Evolutionary conservation across 257 asterid species (phyloP), one percentile per base, ranked within the genome.

Genomic region (Jacaranda copaia): DNA sequence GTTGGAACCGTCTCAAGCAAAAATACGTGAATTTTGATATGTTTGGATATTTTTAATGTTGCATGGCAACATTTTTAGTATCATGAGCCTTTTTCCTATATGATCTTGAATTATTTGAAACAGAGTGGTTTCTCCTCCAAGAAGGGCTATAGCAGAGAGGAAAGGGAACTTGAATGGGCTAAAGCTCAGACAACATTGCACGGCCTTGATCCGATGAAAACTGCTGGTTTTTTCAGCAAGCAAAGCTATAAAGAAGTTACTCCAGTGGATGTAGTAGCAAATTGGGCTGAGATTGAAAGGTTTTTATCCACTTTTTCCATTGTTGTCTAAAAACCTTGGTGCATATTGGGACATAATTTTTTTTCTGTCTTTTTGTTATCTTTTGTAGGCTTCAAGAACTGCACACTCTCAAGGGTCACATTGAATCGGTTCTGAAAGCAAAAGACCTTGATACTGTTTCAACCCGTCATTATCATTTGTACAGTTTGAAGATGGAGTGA

Each of bases 371-470:
- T n/a, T n/a, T 48, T 52, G 14, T 70, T 40, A n/a, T 57, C 2
- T 18, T 57, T 57, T n/a, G 42, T 46, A 73, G 69, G 69, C 46
- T 59, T 43, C 55, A 35, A 43, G 48, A 59, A 15, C 2, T 45
- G 58, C 36, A 20, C 43, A 73, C 77, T 73, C 46, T 73, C 11
- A 73, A 58, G 60, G 77, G 77, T 20, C 77, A 73, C 6, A 59
- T 73, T 59, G 69, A 73, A 73, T 46, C 69, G 43, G 48, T 57
- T 73, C 12, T 64, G 52, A 73, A 59, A 16, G 6, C 46, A 3
- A 73, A 25, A 59, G 77, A 69, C 59, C 0, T 58, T 0, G 59
- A 73, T 73, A 36, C 59, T 14, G 58, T 58, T 43, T 42, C 69
- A 19, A 43, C 59, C 35, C 9, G 12, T 20, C 59, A 25, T 6